Evolutionary conservation across 164 flowering plant genomes (phyloP), one percentile per base, ranked within the genome.

Genomic region (Umbilicus rupestris): DNA sequence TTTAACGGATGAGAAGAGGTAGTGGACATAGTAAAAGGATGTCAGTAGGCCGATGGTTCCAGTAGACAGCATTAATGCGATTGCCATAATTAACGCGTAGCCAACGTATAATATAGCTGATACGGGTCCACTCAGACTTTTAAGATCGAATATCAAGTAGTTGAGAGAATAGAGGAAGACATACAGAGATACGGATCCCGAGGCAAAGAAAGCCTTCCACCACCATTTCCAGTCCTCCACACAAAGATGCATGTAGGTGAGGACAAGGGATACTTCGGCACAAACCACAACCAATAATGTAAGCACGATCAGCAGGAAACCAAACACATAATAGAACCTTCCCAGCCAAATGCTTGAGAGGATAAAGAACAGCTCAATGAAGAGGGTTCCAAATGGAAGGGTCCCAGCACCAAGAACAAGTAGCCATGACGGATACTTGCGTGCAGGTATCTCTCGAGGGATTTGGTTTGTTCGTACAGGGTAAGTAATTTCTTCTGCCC

Each of bases 201-300:
- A 52, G 22, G 58, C 58, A 52, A 52, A 52, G 58, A 52, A 52
- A 52, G 58, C 58, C 58, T 52, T 52, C 58, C 58, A 52, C 58
- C 58, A 52, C 58, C 58, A 52, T 12, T 12, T 52, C 58, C 58
- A 52, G 28, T 52, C 58, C 58, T 52, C 58, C 30, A 52, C 58
- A 26, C 58, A 52, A 24, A 52, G 58, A 52, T 52, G 58, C 58
- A 52, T 52, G 58, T 52, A 52, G 58, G 58, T 52, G 30, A 52
- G 58, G 29, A 52, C 58, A 24, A 52, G 58, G 22, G 58, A 52
- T 52, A 52, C 58, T 52, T 52, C 58, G 22, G 58, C 58, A 24
- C 58, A 52, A 12, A 52, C 58, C 20, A 52, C 58, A 22, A 52
- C 58, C 58, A 52, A 12, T 52, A 52, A 52, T 24, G 58, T 20